Base-by-base conservation (phyloP, 495 filamentous ascomycete species). In the Neurospora intermedia region DNA sequence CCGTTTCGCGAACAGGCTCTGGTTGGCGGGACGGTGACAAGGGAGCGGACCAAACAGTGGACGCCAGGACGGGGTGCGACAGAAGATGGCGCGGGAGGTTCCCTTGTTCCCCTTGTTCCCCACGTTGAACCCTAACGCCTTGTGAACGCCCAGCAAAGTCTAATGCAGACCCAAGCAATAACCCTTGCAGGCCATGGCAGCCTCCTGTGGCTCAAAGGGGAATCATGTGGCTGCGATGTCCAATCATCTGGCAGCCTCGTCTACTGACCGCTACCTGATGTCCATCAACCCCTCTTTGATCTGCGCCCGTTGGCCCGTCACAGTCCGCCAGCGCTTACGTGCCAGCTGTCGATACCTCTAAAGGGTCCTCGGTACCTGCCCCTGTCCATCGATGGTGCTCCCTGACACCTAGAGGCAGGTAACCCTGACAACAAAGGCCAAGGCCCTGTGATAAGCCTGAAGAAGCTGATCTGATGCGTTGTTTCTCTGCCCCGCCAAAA, bases 1-100 rank as follows among this genome's bases (percentile, higher is more conserved):
- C 72, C 66, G 70, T 43, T 71, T 70, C 70, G 75, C 75, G 69
- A 72, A 72, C 66, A 70, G 72, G 16, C 46, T 69, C 71, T 78
- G 75, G 75, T 76, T 75, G 75, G 76, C 76, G 73, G 75, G 76
- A 78, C n/a, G n/a, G n/a, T n/a, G n/a, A n/a, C 76, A 73, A 18
- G 62, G 27, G 27, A 43, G 73, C 43, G 69, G 45, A 62, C 23
- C 10, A 40, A 48, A 62, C 69, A 66, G 73, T 69, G 59, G 35
- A 59, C 59, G 70, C 70, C 38, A 15, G 70, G 20, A 71, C 73
- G 54, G 73, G 38, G 45, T 35, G 70, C 54, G 54, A 62, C 54
- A 62, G 23, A 62, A 62, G 54, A 13, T 4, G 54, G 54, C 39
- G 39, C 39, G 39, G 39, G 6, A 39, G 39, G 39, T 31, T 66